Evolutionary conservation across 495 filamentous ascomycete genomes (phyloP).

Genomic region (Penicillium cosmopolitanum): DNA sequence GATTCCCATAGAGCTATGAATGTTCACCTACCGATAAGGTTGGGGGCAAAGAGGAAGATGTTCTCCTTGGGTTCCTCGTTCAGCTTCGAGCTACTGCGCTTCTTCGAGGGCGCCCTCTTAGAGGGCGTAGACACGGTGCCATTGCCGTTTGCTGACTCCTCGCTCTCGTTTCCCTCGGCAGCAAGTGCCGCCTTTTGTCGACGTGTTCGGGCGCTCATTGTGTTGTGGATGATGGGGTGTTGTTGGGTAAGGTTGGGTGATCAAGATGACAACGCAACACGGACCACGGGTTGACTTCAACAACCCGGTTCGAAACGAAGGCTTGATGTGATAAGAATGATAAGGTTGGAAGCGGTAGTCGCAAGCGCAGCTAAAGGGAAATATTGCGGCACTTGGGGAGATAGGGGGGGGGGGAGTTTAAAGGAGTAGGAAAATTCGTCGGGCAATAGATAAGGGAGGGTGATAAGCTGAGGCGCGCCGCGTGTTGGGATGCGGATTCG

Average conservation of each 20-base stretch:
- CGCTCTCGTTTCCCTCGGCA: constrained; percentile 39
- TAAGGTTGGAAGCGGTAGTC: constrained; percentile 10
- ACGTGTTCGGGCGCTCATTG: constrained; percentile 48
- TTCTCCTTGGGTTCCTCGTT: constrained; percentile 66
- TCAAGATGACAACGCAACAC: constrained; percentile 11
- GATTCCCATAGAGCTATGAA: not conserved
- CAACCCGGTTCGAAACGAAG: constrained; percentile 4
- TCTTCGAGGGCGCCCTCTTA: constrained; percentile 30
- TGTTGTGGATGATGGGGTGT: constrained; percentile 8
- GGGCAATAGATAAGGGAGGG: constrained; percentile 10
- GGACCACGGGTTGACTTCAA: constrained; percentile 5
- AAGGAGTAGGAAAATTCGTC: too few species aligned
- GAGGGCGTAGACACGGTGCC: constrained; percentile 33
- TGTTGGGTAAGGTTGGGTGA: constrained; percentile 3
- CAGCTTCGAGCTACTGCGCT: constrained; percentile 24
- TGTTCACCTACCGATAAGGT: constrained; percentile 78
- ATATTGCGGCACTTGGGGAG: not conserved
- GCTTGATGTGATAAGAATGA: constrained; percentile 12
- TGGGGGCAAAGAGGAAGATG: constrained; percentile 94
- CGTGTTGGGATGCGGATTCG: not conserved
- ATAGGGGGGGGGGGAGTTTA: constrained; percentile 6
- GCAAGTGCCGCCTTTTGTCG: constrained; percentile 48
- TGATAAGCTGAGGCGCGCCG: constrained; percentile 19
- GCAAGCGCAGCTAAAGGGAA: constrained; percentile 7
- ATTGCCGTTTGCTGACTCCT: constrained; percentile 36